Base-by-base conservation (phyloP, 139 green algal genomes). In the Tetratostichococcus sp. region DNA sequence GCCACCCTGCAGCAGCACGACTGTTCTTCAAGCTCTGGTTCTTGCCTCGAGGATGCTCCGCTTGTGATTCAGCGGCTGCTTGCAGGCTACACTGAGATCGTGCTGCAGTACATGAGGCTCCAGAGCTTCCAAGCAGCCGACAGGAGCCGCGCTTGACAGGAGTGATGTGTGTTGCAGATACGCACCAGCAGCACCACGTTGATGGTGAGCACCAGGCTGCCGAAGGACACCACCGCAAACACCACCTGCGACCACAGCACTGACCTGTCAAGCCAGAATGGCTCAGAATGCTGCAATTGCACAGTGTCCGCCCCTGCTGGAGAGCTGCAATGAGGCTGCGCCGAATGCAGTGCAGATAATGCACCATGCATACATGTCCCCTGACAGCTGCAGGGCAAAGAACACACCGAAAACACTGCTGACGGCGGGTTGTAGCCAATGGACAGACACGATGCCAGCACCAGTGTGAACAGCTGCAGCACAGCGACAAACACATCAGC, bases 141-240 rank as follows among this genome's bases (percentile, higher is more conserved):
- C n/a, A n/a, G n/a, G n/a, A n/a, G n/a, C n/a, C n/a, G n/a, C n/a
- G n/a, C n/a, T n/a, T n/a, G n/a, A n/a, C n/a, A n/a, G n/a, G n/a
- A n/a, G n/a, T n/a, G n/a, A n/a, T n/a, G n/a, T n/a, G n/a, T n/a
- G 50, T 26, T 62, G 17, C 50, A 25, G 50, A 5, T 8, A 17
- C 50, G 50, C 50, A 62, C 50, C 62, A 99, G 88, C 67, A 99
- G 87, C 57, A 97, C 87, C 19, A 97, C 94, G 76, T 99, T 99
- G 57, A 93, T 76, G 1, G 95, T 99, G 26, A 99, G 87, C 16
- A 98, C 83, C 26, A 97, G 75, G n/a, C 94, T 93, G 6, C 95
- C 95, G 16, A 94, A 72, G 0, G 86, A 90, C 50, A 96, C 79
- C 62, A 96, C 84, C 17, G 85, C 89, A 82, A 98, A 98, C 59